Evolutionary conservation across 805 yeast species (phyloP), one percentile per base, ranked within the genome.

Genomic region (Maudiozyma barnettii): DNA sequence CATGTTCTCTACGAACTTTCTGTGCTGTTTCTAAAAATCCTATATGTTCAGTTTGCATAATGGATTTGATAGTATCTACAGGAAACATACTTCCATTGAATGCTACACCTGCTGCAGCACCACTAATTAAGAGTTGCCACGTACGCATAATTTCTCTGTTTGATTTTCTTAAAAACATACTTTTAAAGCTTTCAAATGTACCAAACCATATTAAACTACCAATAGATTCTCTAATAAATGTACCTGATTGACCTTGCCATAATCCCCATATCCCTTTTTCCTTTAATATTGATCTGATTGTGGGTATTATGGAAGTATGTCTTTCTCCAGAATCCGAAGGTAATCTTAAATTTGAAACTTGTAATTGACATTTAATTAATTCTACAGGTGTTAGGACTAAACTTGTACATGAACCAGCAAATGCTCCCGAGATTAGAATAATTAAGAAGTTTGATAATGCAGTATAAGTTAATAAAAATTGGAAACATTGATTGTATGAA

Each of bases 201-300:
- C 95, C 91, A 68, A 91, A 91, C 97, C 97, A 91, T 2, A 91
- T 80, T 4, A 95, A 84, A 1, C 95, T 84, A 4, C 98, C 98
- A 21, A 89, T 82, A 33, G 86, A 75, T 61, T 91, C 98, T 56
- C 98, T 75, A 1, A 85, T 52, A 43, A 87, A 66, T 0, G 98
- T 91, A 14, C 95, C 83, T 0, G 79, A 69, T 54, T 88, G 89
- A 1, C 98, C 98, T 52, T 78, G 77, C 95, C 96, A 91, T 49
- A 90, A 72, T 0, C 96, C 96, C 14, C 54, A 42, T 0, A 86
- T 5, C 0, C 97, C 96, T n/a, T 72, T 70, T 2, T 71, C 65
- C n/a, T 56, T 53, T 16, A 77, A 56, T 0, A 84, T 72, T 2
- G 67, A 61, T 39, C 54, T 54, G 21, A 78, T 59, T 16, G 78